These are phyloP conservation scores for Paecilomyces variotii DNA, from an alignment of 2,329 filamentous ascomycete species.

Conservation along the genomic window DNA sequence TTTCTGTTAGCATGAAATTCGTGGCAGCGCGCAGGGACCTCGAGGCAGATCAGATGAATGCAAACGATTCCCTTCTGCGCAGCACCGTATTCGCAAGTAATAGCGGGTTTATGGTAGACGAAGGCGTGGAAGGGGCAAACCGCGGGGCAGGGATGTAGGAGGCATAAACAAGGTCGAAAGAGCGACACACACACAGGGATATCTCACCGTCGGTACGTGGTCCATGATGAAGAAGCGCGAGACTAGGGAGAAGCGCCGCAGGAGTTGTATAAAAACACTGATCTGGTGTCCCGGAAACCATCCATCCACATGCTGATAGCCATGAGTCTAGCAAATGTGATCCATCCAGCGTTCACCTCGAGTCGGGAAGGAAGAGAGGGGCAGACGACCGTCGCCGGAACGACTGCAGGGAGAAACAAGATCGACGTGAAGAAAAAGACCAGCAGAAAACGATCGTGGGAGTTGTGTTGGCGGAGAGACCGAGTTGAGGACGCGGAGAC, in stretches of 20 bases:
- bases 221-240: conserved; percentile 28
- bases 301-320: conserved; percentile 23
- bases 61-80: neutral
- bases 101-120: neutral
- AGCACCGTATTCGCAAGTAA: neutral
- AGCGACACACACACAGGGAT: neutral
- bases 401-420: neutral
- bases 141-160: neutral
- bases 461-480: neutral
- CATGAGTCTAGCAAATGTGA: conserved; percentile 8
- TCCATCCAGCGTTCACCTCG: neutral
- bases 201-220: conserved; percentile 34
- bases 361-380: conserved; percentile 5
- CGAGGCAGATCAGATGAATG: neutral
- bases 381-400: neutral
- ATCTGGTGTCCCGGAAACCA: conserved; percentile 23
- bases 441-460: conserved; percentile 5
- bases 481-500: neutral
- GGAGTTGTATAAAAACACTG: conserved; percentile 24
- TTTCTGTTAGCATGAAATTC: neutral
- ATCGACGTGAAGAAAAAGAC: conserved; percentile 1
- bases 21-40: neutral
- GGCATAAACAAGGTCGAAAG: conserved; percentile 1
- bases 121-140: neutral
- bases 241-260: conserved; percentile 23